Base-by-base conservation (phyloP, 129 eudicot species). In the Arctium minus region DNA sequence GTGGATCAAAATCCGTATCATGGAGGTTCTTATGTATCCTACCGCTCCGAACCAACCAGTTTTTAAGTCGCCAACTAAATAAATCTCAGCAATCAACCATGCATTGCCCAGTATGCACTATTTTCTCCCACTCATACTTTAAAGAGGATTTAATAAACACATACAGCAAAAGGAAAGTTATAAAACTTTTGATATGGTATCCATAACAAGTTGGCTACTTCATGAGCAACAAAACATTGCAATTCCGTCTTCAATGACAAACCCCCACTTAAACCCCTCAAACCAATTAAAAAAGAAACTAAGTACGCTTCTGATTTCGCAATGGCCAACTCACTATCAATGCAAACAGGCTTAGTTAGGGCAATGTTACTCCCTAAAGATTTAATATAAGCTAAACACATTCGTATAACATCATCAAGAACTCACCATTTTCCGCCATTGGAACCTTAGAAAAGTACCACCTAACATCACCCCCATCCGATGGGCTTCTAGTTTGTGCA, bases 361-460 rank as follows among this genome's bases (percentile, higher is more conserved):
- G 12, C 72, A 48, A 42, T 7, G 48, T 72, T 56, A 72, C 72
- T 37, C 32, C 71, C 79, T 7, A 82, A 65, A 74, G 9, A 81
- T 17, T 12, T 32, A 72, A 12, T 56, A 12, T 8, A 35, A 73
- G 17, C 62, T 33, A 71, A 22, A 71, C 39, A 80, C 60, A 80
- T 72, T 72, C 31, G 22, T 56, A 53, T 3, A 82, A 74, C 73
- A 74, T 72, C 29, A 64, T 39, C 39, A 69, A 70, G 3, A 79
- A 88, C 94, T 85, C 69, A 96, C 99, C 94, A 84, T 91, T 89
- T 72, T 81, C 88, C 30, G 84, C 86, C 73, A 96, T 87, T 62
- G 98, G 97, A 65, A 86, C 83, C 89, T 96, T 96, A 84, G 98
- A 93, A 60, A 89, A 96, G 77, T 93, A 96, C 99, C 99, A 96